These are phyloP conservation scores for Claviceps spartinae DNA, from an alignment of 2,329 filamentous ascomycete genomes.

Conservation along the genomic window DNA sequence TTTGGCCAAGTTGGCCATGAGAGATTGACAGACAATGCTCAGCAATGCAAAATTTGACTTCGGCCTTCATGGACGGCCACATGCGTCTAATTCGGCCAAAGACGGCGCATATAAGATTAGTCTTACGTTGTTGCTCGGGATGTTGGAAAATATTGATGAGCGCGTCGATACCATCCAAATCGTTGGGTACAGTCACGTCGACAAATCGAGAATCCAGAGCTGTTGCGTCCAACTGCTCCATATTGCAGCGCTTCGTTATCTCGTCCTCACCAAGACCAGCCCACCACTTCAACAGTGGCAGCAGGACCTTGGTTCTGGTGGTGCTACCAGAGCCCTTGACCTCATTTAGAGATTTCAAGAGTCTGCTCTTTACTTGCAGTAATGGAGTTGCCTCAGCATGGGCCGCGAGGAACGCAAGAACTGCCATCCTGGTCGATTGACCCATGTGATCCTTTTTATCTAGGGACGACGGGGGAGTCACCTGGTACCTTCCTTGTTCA, in stretches of 20 bases:
- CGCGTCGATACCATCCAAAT: conserved; percentile 35
- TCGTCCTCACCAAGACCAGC: conserved; percentile 38
- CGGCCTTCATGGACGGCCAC: conserved; percentile 59
- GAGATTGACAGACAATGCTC: conserved; percentile 49
- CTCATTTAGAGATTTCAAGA: conserved; percentile 60
- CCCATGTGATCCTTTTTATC: conserved; percentile 43
- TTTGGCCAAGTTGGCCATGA: conserved; percentile 23
- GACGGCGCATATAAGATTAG: conserved; percentile 46
- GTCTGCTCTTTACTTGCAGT: conserved; percentile 51
- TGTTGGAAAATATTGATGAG: conserved; percentile 35
- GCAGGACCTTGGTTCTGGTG: conserved; percentile 58
- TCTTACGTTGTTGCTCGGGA: conserved; percentile 22
- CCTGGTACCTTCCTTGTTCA: conserved; percentile 26
- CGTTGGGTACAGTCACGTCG: conserved; percentile 40
- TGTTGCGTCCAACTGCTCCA: conserved; percentile 28
- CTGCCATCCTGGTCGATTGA: conserved; percentile 46
- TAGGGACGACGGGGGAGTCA: conserved; percentile 19
- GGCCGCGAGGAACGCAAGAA: conserved; percentile 60
- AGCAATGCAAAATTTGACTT: conserved; percentile 45
- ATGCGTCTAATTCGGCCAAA: conserved; percentile 58
- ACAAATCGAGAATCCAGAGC: conserved; percentile 31
- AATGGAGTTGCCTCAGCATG: conserved; percentile 59
- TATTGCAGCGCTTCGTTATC: conserved; percentile 27
- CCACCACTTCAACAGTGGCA: conserved; percentile 65
- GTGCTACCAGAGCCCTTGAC: conserved; percentile 57